Evolutionary conservation across 75 land plant species (phyloP), one percentile per base, ranked within the genome.

Genomic region (Cupressus sempervirens): DNA sequence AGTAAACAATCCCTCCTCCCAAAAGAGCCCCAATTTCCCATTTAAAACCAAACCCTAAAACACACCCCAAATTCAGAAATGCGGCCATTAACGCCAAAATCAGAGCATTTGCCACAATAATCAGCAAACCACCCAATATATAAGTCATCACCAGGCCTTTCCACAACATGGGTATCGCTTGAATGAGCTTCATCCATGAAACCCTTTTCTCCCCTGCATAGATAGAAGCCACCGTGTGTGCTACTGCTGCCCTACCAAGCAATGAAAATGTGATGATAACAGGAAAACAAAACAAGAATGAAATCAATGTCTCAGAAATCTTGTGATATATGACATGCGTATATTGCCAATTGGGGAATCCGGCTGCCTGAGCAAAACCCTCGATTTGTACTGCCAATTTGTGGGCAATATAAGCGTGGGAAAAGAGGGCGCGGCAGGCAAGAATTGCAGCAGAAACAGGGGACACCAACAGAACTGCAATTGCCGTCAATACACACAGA

Each of bases 391-490:
- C 50, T 26, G 81, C 81, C 14, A 79, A 10, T 26, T 79, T 26
- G 48, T 46, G 0, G 50, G 40, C 81, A n/a, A 79, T 10, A 30
- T 30, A 32, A 70, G 74, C 1, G 1, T 30, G 74, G 34, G 74
- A 46, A n/a, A 45, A n/a, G 14, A 70, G 14, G 11, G 74, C 74
- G 11, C 74, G 74, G 11, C 34, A 70, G 50, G 45, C 29, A 43
- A 87, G 86, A 76, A 87, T 0, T 77, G 65, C 74, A 81, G 48
- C 41, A 40, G 90, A 89, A 70, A 87, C 70, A 23, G 88, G 90
- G 38, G 45, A 56, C 23, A 84, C 4, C 45, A 89, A 82, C 1
- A 84, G 40, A 3, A 76, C 7, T 11, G 86, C 86, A 56, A 87
- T 26, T 5, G 73, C 20, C 0, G 29, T 10, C 9, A 88, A 77